Base-by-base conservation (phyloP, 179 eudicot species). In the Vitellaria paradoxa region DNA sequence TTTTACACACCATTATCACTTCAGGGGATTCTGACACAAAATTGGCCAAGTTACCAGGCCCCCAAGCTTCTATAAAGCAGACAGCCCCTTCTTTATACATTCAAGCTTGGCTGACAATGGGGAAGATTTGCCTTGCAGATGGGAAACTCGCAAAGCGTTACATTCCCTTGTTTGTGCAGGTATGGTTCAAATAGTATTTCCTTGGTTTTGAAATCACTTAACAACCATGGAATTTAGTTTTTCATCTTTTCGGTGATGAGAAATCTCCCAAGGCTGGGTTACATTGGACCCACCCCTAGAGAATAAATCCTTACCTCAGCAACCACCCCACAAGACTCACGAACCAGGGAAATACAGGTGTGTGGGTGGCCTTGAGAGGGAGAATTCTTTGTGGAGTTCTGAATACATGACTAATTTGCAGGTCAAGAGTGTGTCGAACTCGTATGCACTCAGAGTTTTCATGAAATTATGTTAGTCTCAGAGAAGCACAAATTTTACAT, bases 101-200 rank as follows among this genome's bases (percentile, higher is more conserved):
- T 81, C 98, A 96, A 77, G 97, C 98, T 65, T 96, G 99, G 99
- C 79, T 92, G 77, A 85, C 99, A 46, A 96, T 93, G 98, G 99
- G 98, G 74, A 96, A 96, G 88, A 86, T 96, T 69, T 96, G 99
- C 85, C 91, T 96, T 60, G 96, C 99, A 63, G 96, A 96, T 84
- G 98, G 89, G 75, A 93, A 93, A 84, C 94, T 93, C 69, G 99
- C 99, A 37, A 93, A 93, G 78, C 89, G 96, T 75, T 96, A 92
- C 77, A 88, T 96, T 75, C 98, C 99, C 15, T 79, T 96, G 74
- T 96, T 93, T 78, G 91, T 96, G 78, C 97, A 91, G 98, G 99
- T 96, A 70, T 42, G 81, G 60, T 52, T 24, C 50, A 17, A 53
- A 18, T 23, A 45, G 53, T 62, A 72, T 77, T 49, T 49, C 47